Base-by-base conservation (phyloP, 2,329 filamentous ascomycete species). In the Botrytis squamosa region DNA sequence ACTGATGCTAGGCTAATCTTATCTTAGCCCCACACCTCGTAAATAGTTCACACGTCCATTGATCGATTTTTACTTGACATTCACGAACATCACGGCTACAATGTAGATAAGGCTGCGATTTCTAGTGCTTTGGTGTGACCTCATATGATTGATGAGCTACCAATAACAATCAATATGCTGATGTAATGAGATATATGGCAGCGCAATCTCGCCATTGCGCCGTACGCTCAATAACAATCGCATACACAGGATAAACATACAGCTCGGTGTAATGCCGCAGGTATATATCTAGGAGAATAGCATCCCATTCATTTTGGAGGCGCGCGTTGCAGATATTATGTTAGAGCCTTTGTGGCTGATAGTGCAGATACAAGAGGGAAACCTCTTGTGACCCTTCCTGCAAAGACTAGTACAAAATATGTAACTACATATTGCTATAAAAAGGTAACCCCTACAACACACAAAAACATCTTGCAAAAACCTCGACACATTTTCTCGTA, bases 11-110 rank as follows among this genome's bases (percentile, higher is more conserved):
- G 66, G 49, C 66, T 69, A 69, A 68, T 69, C 66, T 69, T 69
- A 69, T 69, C 66, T 69, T n/a, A 44, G 66, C 66, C 66, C 66
- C 66, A 69, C 66, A 69, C n/a, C 66, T 69, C 25, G 33, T 25
- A 68, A 68, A 38, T 36, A 20, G 52, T 25, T 42, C n/a, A 68
- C 33, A 55, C 25, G 38, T 55, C 36, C 40, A 22, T 38, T 57
- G 18, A 55, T 68, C n/a, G 25, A 55, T 36, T 29, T 29, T 29
- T 18, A 29, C 7, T 42, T 33, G n/a, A 40, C 49, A 22, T 22
- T 68, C 36, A 68, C 7, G 9, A 68, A 8, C 16, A 33, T 40
- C 18, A 25, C 1, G 6, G 38, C 18, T 9, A 8, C 20, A 38
- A 33, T 22, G 10, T 57, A 36, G 49, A 42, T 57, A 25, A 22